Base-by-base conservation (phyloP, 2,329 filamentous ascomycete genomes). In the Berkeleyomyces rouxiae region DNA sequence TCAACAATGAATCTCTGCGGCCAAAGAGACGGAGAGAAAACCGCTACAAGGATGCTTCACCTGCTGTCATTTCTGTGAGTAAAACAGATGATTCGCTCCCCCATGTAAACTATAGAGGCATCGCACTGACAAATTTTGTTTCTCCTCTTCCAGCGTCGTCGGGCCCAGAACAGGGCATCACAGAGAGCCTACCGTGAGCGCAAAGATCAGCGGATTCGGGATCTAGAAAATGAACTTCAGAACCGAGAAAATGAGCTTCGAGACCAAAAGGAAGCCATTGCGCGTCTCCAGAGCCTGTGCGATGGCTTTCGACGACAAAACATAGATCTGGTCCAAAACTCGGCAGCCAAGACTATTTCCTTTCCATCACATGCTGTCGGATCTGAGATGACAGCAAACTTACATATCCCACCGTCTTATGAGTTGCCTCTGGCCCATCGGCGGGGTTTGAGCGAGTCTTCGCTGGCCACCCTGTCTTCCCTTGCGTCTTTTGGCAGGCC, bases 31-130 rank as follows among this genome's bases (percentile, higher is more conserved):
- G 77, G 68, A 73, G 77, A 1, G 77, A 79, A 66, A 79, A 79
- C 69, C 72, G 78, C 58, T 80, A 80, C 67, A 78, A 79, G 68
- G 78, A 80, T 62, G 77, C 77, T 0, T 75, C 77, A 1, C 76
- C 76, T 0, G 75, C 76, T 4, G 77, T 79, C 10, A 70, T 79
- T 62, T 77, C 74, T 63, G 77, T 79, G 73, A 70, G 76, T 63
- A 43, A 36, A 49, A 16, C 4, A 23, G 23, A 23, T 23, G 23
- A 36, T 46, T 36, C 13, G 16, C 58, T 33, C 9, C n/a, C n/a
- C 1, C 47, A 16, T 51, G 6, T 7, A 2, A 44, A 11, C 6
- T 13, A 4, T n/a, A 39, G 11, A 11, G 13, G 7, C n/a, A 55
- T 4, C 36, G 59, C 61, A 63, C 65, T 64, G 63, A 63, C 49